Conservation (phyloP, 176 grass and related monocot genomes). For the Oropetium thomaeum region DNA sequence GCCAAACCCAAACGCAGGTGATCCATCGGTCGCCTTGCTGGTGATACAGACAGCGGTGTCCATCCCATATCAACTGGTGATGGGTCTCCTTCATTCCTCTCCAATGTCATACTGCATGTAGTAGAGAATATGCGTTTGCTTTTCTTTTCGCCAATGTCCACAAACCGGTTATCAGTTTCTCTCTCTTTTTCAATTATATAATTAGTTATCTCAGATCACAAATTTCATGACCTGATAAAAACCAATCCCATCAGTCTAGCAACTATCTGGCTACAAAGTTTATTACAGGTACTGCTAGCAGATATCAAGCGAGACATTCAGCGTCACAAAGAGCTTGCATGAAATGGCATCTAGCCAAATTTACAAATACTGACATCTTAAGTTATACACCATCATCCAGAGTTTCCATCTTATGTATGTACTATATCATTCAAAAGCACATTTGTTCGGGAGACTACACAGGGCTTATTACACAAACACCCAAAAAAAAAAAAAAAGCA, state of each 20-base stretch:
- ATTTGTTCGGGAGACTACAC: not conserved
- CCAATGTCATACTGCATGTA: too few relatives aligned
- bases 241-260: too few relatives aligned
- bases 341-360: not conserved
- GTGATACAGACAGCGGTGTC: too few relatives aligned
- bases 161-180: too few relatives aligned
- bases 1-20: not conserved
- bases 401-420: conserved; percentile 17
- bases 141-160: too few relatives aligned
- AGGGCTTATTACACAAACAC: not conserved
- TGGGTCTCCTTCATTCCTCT: not conserved
- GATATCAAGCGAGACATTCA: not conserved
- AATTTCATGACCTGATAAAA: not conserved
- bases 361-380: not conserved
- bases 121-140: too few relatives aligned
- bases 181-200: not conserved
- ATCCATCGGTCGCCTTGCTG: too few relatives aligned
- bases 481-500: not conserved
- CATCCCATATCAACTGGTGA: not conserved
- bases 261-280: too few relatives aligned
- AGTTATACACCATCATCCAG: not conserved
- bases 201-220: not conserved
- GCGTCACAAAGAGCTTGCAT: not conserved
- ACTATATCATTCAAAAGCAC: not conserved
- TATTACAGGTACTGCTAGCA: too few relatives aligned